Evolutionary conservation across 2,329 filamentous ascomycete species (phyloP), one percentile per base, ranked within the genome.

Genomic region (Calonectria honghensis): DNA sequence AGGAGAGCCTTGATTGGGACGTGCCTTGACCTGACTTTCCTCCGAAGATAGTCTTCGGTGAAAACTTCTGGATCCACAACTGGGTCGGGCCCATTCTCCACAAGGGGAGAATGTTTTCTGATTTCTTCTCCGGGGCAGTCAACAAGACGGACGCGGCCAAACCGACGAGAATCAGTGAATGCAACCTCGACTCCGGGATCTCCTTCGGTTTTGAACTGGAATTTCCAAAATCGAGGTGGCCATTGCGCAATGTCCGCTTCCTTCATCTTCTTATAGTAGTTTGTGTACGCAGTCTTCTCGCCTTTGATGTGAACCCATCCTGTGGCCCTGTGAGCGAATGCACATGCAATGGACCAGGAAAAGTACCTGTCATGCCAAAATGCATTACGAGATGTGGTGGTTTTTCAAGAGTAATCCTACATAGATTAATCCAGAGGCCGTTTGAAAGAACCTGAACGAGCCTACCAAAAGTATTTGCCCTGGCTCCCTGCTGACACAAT

Each of bases 401-500:
- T 13, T 90, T 94, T 48, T 95, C 93, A 29, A 98, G 78, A 0
- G 83, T 84, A 32, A 87, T 85, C 86, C 86, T 87, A 31, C n/a
- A 54, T n/a, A 24, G 27, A 61, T 63, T 6, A 70, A 63, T 57
- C 41, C 52, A 24, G 32, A 39, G 24, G n/a, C 27, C 9, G 14
- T 6, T 11, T 18, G 20, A 41, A 18, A 5, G 14, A 20, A 9
- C 31, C 31, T 18, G 35, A 35, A 32, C 31, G 29, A 75, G 31
- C 85, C 74, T 79, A 91, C 92, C 97, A 99, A 84, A 99, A 98
- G 83, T 98, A 98, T 90, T 98, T 99, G 13, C 97, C 97, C 83
- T 98, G 97, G 74, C 94, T 95, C 5, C 94, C 94, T 5, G 94
- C 94, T 69, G 88, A 89, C 11, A 91, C 73, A 4, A 92, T 92